These are phyloP conservation scores for Wickerhamomyces ciferrii DNA, from an alignment of 805 yeast genomes.

Conservation along the genomic window DNA sequence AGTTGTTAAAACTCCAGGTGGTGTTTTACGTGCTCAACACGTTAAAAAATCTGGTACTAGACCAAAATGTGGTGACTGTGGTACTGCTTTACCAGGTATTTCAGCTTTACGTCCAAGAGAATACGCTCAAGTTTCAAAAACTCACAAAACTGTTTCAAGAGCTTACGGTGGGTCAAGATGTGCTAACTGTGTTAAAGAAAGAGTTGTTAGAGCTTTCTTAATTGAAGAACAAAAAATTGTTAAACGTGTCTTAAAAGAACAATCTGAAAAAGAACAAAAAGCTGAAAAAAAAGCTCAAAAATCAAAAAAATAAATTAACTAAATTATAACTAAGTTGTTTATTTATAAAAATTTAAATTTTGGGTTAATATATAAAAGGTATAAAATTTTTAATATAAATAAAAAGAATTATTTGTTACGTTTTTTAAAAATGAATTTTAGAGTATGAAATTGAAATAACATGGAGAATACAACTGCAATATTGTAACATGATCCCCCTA, in stretches of 20 bases:
- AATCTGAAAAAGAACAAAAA: conserved; percentile 82
- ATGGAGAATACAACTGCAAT: too few relatives aligned
- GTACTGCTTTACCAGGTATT: conserved; percentile 77
- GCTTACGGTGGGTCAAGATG: conserved; percentile 99
- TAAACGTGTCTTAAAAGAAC: conserved; percentile 98
- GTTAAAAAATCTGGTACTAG: conserved; percentile 82
- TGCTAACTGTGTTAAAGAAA: conserved; percentile 98
- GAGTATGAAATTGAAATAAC: too few relatives aligned
- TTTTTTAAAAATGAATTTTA: not conserved
- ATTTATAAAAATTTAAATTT: too few relatives aligned
- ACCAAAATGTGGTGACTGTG: conserved; percentile 84
- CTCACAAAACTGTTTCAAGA: conserved; percentile 98
- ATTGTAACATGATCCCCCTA: too few relatives aligned
- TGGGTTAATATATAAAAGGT: not conserved
- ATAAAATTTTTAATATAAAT: too few relatives aligned
- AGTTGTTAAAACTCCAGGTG: conserved; percentile 99
- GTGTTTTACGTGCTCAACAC: conserved; percentile 97
- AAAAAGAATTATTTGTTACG: not conserved
- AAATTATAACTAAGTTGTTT: too few relatives aligned
- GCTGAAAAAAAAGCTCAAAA: conserved; percentile 38
- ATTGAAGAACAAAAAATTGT: conserved; percentile 99
- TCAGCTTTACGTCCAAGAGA: conserved; percentile 97
- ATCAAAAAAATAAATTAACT: conserved; percentile 16
- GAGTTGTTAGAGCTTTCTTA: conserved; percentile 99
- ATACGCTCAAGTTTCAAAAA: conserved; percentile 91